These are phyloP conservation scores for Pestalotiopsis fici DNA, from an alignment of 2,329 filamentous ascomycete species.

Conservation along the genomic window DNA sequence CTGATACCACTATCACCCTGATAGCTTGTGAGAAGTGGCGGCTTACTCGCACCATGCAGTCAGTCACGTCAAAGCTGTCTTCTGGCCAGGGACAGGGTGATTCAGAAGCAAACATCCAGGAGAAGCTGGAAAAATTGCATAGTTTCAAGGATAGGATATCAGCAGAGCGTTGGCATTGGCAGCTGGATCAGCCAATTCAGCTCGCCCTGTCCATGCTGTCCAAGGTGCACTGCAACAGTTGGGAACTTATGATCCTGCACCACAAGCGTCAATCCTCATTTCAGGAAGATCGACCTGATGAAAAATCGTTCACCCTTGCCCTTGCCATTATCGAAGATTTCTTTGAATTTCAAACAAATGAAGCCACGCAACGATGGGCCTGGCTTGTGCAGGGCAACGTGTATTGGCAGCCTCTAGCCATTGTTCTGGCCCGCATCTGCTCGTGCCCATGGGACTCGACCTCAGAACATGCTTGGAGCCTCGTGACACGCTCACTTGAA, in stretches of 20 bases:
- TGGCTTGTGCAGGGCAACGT: background rate
- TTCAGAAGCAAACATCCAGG: background rate
- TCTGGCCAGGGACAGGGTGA: background rate
- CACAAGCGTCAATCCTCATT: background rate
- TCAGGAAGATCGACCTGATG: background rate
- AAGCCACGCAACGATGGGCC: background rate
- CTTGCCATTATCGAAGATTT: background rate
- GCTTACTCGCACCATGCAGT: background rate
- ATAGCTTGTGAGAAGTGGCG: background rate
- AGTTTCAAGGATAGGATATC: background rate
- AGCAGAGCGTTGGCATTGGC: background rate
- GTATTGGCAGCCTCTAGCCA: background rate
- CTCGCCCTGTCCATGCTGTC: background rate
- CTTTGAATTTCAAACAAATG: background rate
- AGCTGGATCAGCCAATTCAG: background rate
- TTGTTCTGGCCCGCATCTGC: background rate
- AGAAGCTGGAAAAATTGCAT: background rate
- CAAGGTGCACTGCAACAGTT: background rate
- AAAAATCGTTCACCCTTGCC: background rate
- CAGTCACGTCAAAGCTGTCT: background rate
- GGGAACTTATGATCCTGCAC: background rate
- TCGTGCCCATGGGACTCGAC: background rate
- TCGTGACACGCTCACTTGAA: background rate
- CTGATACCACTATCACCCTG: constrained; percentile 41
- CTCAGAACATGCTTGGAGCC: background rate